phyloP scores from a whole-genome alignment of 495 filamentous ascomycete genomes.

The Penicillium bialowiezense region DNA sequence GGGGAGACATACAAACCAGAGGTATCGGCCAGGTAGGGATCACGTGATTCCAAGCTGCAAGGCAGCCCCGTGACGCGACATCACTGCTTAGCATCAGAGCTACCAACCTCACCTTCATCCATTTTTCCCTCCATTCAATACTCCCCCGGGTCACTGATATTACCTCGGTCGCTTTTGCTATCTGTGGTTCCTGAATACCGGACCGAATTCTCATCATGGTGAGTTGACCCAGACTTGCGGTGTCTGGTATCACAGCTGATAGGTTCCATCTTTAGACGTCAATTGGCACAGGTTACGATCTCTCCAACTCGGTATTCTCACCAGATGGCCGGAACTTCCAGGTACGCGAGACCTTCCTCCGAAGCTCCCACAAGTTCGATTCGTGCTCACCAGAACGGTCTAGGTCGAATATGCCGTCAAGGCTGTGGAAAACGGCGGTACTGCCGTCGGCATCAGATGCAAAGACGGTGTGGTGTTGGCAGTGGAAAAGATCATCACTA shows the following conservation, averaged over 20 bases:
- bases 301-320: slow-evolving; percentile 98
- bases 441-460: slow-evolving; percentile 92
- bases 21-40: slow-evolving; percentile 2
- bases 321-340: slow-evolving; percentile 99
- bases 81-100: slow-evolving; percentile 13
- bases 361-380: too few relatives aligned
- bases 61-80: slow-evolving; percentile 31
- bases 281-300: slow-evolving; percentile 99
- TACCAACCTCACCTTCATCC: slow-evolving; percentile 17
- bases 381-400: too few relatives aligned
- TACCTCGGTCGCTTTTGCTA: slow-evolving; percentile 3
- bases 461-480: slow-evolving; percentile 96
- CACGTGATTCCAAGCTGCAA: slow-evolving; percentile 15
- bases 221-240: slow-evolving; percentile 1
- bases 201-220: slow-evolving; percentile 31
- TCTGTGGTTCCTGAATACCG: slow-evolving; percentile 3
- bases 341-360: slow-evolving; percentile 47
- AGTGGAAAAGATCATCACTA: slow-evolving; percentile 92
- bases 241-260: slow-evolving; percentile 1
- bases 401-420: slow-evolving; percentile 97
- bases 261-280: slow-evolving; percentile 65
- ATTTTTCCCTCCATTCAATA: neutral
- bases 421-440: slow-evolving; percentile 97
- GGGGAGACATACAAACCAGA: neutral
- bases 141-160: too few relatives aligned